phyloP scores from a whole-genome alignment of 441 rosid species.

The Heliophila coronopifolia region DNA sequence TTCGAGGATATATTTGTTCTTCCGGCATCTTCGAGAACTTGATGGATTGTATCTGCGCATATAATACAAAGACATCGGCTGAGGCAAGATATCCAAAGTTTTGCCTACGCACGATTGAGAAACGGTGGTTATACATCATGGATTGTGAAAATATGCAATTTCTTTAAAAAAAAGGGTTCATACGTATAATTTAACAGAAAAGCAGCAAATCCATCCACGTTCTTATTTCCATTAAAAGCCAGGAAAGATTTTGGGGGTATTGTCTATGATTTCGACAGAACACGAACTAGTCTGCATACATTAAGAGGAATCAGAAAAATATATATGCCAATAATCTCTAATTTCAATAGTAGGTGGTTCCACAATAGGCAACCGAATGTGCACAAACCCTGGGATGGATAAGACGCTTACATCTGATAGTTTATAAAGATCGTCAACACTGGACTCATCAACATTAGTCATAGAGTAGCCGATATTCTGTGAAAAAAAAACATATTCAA shows the following conservation, averaged over 20 bases:
- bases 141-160: neutral
- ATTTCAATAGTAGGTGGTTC: neutral
- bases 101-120: conserved; percentile 47
- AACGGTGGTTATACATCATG: neutral
- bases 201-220: conserved; percentile 72
- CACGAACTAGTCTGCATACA: conserved; percentile 56
- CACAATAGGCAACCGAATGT: neutral
- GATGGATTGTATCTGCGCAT: conserved; percentile 74
- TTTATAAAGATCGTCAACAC: conserved; percentile 79
- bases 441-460: conserved; percentile 83
- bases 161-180: neutral
- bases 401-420: conserved; percentile 92
- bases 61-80: conserved; percentile 68
- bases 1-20: conserved; percentile 56
- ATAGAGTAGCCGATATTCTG: conserved; percentile 73
- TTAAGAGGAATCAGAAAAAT: conserved; percentile 19
- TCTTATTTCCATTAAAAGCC: conserved; percentile 58
- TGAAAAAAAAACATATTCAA: conserved; percentile 13
- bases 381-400: conserved; percentile 90
- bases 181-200: conserved; percentile 69
- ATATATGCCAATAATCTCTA: neutral
- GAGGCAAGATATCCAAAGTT: conserved; percentile 56
- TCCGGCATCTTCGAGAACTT: conserved; percentile 66
- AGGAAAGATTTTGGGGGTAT: conserved; percentile 78
- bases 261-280: conserved; percentile 62